phyloP scores from a whole-genome alignment of 257 asterid genomes.

The Galeopsis tetrahit region DNA sequence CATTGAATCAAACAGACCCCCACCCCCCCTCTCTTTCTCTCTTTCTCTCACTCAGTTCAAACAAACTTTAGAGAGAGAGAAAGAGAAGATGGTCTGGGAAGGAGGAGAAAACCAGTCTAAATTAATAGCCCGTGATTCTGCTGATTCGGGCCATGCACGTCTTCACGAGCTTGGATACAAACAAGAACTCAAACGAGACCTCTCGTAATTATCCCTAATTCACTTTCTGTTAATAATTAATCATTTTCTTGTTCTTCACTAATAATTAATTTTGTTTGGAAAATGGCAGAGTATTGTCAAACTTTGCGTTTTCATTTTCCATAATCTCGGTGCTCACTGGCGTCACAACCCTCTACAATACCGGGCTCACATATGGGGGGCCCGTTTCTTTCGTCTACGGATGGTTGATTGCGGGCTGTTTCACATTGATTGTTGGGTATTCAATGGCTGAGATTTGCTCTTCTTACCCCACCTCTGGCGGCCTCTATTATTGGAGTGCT shows the following conservation, averaged over 20 bases:
- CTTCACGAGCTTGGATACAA: conserved; percentile 89
- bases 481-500: conserved; percentile 98
- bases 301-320: conserved; percentile 93
- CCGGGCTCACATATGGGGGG: conserved; percentile 90
- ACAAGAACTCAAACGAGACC: conserved; percentile 98
- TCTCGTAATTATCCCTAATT: conserved; percentile 62
- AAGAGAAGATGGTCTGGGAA: conserved; percentile 47
- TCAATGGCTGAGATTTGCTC: conserved; percentile 99
- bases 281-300: conserved; percentile 71
- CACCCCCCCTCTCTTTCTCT: conserved; percentile 12
- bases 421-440: conserved; percentile 80
- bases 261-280: not conserved
- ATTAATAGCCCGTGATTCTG: conserved; percentile 35
- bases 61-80: not conserved
- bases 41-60: not conserved
- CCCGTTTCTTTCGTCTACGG: conserved; percentile 85
- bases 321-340: conserved; percentile 95
- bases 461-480: conserved; percentile 96
- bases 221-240: not conserved
- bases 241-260: conserved; percentile 9
- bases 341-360: conserved; percentile 76
- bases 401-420: conserved; percentile 82
- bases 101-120: conserved; percentile 37
- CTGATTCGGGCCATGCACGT: conserved; percentile 89
- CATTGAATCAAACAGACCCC: not conserved